Percentiles rank a stretch among this genome's conserved stretches.
Evolutionary conservation across 2,329 filamentous ascomycete genomes (phyloP).

Genomic region (Apiospora pterosperma): DNA sequence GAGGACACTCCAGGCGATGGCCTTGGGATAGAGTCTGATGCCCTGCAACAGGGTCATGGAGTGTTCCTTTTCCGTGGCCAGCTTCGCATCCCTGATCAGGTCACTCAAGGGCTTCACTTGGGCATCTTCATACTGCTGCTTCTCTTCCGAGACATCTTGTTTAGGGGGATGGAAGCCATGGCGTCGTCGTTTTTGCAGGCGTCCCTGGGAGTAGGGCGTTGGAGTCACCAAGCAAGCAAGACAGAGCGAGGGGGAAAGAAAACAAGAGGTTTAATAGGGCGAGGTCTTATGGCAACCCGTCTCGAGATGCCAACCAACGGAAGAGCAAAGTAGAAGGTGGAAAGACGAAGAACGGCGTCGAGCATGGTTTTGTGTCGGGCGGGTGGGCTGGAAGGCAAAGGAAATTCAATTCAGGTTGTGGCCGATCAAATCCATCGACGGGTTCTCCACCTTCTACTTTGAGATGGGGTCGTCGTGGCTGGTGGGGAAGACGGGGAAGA

Average conservation of each 20-base stretch:
- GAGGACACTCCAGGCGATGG: slow-evolving; percentile 76
- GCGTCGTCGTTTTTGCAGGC: too few relatives aligned
- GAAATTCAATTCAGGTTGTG: neutral
- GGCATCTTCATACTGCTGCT: neutral
- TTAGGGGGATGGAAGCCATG: neutral
- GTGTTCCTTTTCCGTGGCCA: slow-evolving; percentile 59
- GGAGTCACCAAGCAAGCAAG: neutral
- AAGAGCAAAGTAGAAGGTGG: neutral
- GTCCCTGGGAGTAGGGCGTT: too few relatives aligned
- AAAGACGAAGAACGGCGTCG: neutral
- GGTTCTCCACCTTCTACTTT: neutral
- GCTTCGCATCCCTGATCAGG: slow-evolving; percentile 42
- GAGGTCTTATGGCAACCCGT: neutral
- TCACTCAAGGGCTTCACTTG: slow-evolving; percentile 25
- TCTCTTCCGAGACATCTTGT: neutral
- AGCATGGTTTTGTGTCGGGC: neutral
- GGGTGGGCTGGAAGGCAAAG: neutral
- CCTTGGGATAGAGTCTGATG: slow-evolving; percentile 80
- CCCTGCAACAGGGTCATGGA: slow-evolving; percentile 73
- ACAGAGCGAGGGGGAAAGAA: too few relatives aligned
- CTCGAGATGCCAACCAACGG: neutral
- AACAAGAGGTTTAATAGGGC: neutral
- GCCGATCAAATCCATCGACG: neutral
- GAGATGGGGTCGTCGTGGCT: neutral
- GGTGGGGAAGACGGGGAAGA: slow-evolving; percentile 1